A percentile compares a stretch with the other conserved stretches of the same genome.
These are phyloP conservation scores for Saccharomycodes ludwigii DNA, from an alignment of 805 yeast genomes.

Conservation along the genomic window DNA sequence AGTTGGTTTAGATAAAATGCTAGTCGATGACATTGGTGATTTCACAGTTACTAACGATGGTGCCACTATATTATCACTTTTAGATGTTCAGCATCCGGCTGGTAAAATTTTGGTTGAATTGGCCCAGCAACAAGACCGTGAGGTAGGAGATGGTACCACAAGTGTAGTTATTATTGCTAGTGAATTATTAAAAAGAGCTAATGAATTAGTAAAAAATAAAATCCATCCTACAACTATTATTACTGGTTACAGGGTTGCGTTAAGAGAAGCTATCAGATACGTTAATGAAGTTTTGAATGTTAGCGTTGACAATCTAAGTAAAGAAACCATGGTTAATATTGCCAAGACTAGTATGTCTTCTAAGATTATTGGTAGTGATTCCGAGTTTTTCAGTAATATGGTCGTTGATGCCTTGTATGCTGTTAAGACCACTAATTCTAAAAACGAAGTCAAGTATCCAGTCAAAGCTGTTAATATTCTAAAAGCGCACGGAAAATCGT, in stretches of 20 bases:
- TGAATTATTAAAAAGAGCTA: constrained; percentile 83
- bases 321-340: constrained; percentile 75
- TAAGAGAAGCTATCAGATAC: constrained; percentile 80
- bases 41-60: constrained; percentile 98
- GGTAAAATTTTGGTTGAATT: constrained; percentile 93
- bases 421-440: constrained; percentile 77
- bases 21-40: constrained; percentile 98
- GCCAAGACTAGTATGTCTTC: constrained; percentile 97
- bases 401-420: constrained; percentile 94
- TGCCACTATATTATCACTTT: constrained; percentile 80
- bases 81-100: constrained; percentile 98
- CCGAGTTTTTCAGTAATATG: constrained; percentile 78
- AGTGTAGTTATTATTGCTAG: constrained; percentile 94
- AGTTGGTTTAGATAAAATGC: constrained; percentile 95
- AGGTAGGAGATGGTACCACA: constrained; percentile 97
- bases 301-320: constrained; percentile 68
- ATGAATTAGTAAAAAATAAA: constrained; percentile 83
- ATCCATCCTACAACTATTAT: constrained; percentile 97
- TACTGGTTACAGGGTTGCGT: constrained; percentile 89
- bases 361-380: constrained; percentile 88
- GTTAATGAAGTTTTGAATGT: constrained; percentile 75
- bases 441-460: constrained; percentile 87
- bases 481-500: constrained; percentile 93
- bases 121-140: constrained; percentile 98
- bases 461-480: constrained; percentile 93